phyloP scores from a whole-genome alignment of 306 rosid species.

The Elaeagnus macrophylla region DNA sequence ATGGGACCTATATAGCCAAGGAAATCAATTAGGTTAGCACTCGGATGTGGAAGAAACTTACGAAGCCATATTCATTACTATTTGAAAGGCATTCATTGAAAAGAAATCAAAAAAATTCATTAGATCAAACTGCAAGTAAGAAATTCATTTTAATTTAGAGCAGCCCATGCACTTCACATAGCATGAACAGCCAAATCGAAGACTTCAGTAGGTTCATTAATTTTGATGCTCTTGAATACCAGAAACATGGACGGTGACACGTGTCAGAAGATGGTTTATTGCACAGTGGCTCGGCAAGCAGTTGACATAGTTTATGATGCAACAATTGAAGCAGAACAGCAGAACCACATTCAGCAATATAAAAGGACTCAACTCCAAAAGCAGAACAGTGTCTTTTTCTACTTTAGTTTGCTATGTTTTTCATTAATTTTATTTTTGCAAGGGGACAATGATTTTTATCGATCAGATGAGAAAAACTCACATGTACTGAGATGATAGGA shows the following conservation, averaged over 20 bases:
- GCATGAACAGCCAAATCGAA: not conserved
- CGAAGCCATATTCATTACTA: not conserved
- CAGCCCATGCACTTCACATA: not conserved
- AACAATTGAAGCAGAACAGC: too few relatives aligned
- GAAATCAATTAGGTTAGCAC: slow-evolving; percentile 15
- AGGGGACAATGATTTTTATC: too few relatives aligned
- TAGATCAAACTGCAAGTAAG: slow-evolving; percentile 9
- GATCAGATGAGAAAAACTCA: not conserved
- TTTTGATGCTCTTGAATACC: too few relatives aligned
- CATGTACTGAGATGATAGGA: not conserved
- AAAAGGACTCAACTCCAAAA: not conserved
- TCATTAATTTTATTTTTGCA: too few relatives aligned
- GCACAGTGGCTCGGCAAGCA: too few relatives aligned
- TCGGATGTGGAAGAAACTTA: not conserved
- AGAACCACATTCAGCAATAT: too few relatives aligned
- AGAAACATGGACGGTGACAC: too few relatives aligned
- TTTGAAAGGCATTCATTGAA: not conserved
- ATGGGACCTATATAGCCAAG: slow-evolving; percentile 71
- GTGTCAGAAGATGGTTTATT: too few relatives aligned
- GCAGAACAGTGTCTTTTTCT: not conserved
- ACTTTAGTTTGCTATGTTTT: too few relatives aligned
- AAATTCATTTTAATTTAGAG: not conserved
- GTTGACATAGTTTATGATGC: too few relatives aligned
- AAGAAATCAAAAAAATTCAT: not conserved
- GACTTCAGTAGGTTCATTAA: not conserved